Base-by-base conservation (phyloP, 129 eudicot genomes). In the Centaurea solstitialis region DNA sequence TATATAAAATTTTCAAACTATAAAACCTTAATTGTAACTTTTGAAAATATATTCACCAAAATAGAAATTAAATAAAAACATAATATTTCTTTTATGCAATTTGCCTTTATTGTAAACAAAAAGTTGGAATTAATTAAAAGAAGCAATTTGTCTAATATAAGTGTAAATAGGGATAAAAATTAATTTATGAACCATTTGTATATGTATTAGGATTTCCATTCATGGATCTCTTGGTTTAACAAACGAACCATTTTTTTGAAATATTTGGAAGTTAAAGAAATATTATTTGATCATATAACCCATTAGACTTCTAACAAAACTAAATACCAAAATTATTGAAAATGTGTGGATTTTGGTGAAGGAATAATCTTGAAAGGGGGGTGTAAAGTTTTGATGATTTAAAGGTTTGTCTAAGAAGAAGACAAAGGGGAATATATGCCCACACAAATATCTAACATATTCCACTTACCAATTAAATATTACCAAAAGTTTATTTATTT, bases 321-420 rank as follows among this genome's bases (percentile, higher is more conserved):
- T 8, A 69, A 33, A 69, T 26, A 68, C n/a, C 2, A 68, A 68
- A 23, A 24, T 9, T 68, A 68, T 12, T 68, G 15, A 1, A 18
- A 24, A 59, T n/a, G 6, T 17, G 22, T 57, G 62, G 21, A 53
- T 53, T 53, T 53, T 53, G 65, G 23, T 57, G 64, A 53, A 59
- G 3, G 20, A 78, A 28, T 39, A 45, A 61, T 61, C 9, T 64
- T 30, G 4, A 28, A 76, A 75, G 40, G 50, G 43, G 75, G 53
- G 22, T 37, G 75, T 68, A 68, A 78, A 68, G 81, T 78, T 47
- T 78, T 68, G 68, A 78, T 17, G 40, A 10, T 68, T 78, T 78
- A 70, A 78, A 78, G 67, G 82, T 78, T 45, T 68, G 82, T 78
- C 82, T 41, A 78, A 78, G 75, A 68, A 78, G 68, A 68, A 69